Evolutionary conservation across 805 yeast genomes (phyloP), one percentile per base, ranked within the genome.

Genomic region (Helenozyma baotianmanensis): DNA sequence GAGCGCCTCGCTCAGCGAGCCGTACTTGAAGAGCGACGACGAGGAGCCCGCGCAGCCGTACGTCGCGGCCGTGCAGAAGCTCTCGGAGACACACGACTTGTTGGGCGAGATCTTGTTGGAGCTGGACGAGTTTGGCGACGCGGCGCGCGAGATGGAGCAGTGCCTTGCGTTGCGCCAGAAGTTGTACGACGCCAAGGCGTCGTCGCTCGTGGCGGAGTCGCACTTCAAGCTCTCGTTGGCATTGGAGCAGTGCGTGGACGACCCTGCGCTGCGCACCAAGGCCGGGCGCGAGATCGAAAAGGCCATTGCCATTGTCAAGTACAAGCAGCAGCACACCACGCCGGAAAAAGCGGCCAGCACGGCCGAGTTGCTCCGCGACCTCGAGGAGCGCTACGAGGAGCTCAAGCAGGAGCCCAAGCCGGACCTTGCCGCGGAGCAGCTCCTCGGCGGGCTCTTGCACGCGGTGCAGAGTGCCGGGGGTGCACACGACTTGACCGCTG

Each of bases 91-190:
- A 1, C 82, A 79, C 53, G 89, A 83, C 50, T 58, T 89, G 9
- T 65, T 88, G 12, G 97, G 97, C 21, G 97, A 90, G 53, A 82
- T 89, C 8, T 81, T 95, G 0, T 65, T 89, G 27, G 98, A 90
- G 52, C 76, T 92, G 2, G 97, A 90, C 48, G 85, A 86, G 56
- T 88, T 88, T 56, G 60, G 66, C 11, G 94, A 86, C 55, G 85
- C 96, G 0, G 73, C 81, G 0, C 62, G 62, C 13, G 96, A 89
- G 54, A 76, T 87, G 36, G 62, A 68, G 29, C 59, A 72, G 13
- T 68, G 86, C 25, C 65, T 84, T 21, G 59, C 72, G 18, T 58
- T 80, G 27, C 71, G 84, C 53, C 50, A 61, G 30, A 59, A 74
- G 35, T 51, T 83, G 9, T 80, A 68, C 47, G 52, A 53, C 35